Evolutionary conservation across 805 yeast species (phyloP).

Genomic region (Cyberlindnera subsufficiens): DNA sequence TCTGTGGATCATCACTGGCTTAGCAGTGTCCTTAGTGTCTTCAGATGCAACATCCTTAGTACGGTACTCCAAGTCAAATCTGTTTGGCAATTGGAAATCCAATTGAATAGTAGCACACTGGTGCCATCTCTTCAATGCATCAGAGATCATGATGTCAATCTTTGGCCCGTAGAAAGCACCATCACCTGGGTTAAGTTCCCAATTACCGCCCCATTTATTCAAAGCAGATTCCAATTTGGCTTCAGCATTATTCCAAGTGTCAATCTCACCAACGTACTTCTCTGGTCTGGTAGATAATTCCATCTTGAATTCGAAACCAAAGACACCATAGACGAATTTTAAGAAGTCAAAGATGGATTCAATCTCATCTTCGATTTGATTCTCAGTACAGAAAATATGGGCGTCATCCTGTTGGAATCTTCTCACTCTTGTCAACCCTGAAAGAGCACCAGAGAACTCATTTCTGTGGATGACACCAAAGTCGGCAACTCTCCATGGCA

Average conservation of each 20-base stretch:
- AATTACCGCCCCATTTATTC: conserved; percentile 77
- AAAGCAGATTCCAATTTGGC: conserved; percentile 75
- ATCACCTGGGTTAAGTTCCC: conserved; percentile 96
- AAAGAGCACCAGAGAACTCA: conserved; percentile 91
- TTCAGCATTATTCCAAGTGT: conserved; percentile 93
- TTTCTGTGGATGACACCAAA: conserved; percentile 97
- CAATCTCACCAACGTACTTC: conserved; percentile 88
- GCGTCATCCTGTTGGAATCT: conserved; percentile 99
- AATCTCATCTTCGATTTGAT: conserved; percentile 85
- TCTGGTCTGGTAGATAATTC: conserved; percentile 97
- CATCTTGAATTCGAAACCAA: conserved; percentile 95
- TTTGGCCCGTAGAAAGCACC: conserved; percentile 97
- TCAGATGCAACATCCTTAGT: conserved; percentile 47
- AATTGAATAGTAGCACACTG: conserved; percentile 99
- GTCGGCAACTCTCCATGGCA: conserved; percentile 99
- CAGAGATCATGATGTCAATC: conserved; percentile 93
- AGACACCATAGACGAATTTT: conserved; percentile 78
- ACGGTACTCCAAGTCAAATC: conserved; percentile 88
- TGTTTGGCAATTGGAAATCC: conserved; percentile 95
- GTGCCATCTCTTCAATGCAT: conserved; percentile 93
- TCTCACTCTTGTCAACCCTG: conserved; percentile 95
- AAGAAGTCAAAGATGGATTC: conserved; percentile 81
- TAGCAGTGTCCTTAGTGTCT: conserved; percentile 50
- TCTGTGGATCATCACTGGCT: conserved; percentile 99
- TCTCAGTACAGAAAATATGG: conserved; percentile 91